These are phyloP conservation scores for Aureobasidium uvarum DNA, from an alignment of 2,329 filamentous ascomycete genomes.

Conservation along the genomic window DNA sequence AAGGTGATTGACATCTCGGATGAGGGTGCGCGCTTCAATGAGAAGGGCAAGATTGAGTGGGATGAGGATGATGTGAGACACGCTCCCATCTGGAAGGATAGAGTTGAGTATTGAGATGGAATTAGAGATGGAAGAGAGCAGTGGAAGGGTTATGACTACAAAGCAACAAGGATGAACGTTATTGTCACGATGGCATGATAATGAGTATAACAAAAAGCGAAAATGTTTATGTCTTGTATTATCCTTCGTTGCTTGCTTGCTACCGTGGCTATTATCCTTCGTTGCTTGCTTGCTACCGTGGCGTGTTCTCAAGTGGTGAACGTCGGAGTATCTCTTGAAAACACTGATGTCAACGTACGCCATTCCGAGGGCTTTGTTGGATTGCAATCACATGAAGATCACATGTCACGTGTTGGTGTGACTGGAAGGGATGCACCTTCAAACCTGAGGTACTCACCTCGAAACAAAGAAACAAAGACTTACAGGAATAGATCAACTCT, in stretches of 20 bases:
- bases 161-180: not conserved
- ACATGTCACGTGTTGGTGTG: conserved; percentile 8
- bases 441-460: not conserved
- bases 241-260: no score
- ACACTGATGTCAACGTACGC: no score
- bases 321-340: no score
- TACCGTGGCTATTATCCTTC: no score
- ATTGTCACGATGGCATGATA: not conserved
- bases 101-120: conserved; percentile 14
- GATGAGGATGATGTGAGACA: conserved; percentile 40
- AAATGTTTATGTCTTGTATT: not conserved
- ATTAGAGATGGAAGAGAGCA: not conserved
- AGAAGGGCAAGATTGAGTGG: conserved; percentile 48
- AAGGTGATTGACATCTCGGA: conserved; percentile 45
- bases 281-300: no score
- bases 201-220: not conserved
- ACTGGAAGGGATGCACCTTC: not conserved
- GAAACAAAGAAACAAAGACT: not conserved
- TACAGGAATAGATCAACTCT: not conserved
- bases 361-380: not conserved
- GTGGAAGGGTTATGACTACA: not conserved
- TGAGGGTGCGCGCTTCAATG: conserved; percentile 46
- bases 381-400: conserved; percentile 1
- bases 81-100: conserved; percentile 43
- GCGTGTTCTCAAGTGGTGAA: no score